Evolutionary conservation across 1,284 basidiomycete species (phyloP).

Genomic region (Ganoderma resinaceum): DNA sequence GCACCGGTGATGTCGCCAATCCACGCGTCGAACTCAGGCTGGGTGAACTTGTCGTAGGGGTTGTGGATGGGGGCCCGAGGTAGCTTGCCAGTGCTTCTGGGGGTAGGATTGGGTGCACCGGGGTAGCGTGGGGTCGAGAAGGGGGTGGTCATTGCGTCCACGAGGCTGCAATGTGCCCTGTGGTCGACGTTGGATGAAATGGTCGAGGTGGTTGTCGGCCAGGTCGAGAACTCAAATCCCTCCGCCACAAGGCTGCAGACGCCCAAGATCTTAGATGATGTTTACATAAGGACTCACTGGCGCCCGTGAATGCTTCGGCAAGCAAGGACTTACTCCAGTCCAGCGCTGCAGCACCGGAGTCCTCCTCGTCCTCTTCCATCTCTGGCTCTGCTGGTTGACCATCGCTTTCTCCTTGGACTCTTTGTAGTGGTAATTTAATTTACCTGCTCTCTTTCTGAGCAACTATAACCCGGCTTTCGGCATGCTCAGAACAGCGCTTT

Average conservation of each 20-base stretch:
- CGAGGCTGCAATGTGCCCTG: background rate
- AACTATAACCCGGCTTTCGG: background rate
- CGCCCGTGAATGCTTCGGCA: background rate
- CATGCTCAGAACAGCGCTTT: constrained; percentile 22
- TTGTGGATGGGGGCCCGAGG: constrained; percentile 62
- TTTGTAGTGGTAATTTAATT: background rate
- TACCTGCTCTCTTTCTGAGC: background rate
- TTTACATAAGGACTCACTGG: background rate
- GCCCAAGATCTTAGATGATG: background rate
- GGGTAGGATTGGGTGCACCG: constrained; percentile 32
- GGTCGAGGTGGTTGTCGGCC: background rate
- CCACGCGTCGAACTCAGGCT: constrained; percentile 71
- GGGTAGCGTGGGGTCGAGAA: constrained; percentile 26
- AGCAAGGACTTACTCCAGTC: background rate
- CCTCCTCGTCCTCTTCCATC: background rate
- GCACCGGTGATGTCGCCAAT: constrained; percentile 66
- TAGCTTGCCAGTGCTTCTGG: constrained; percentile 30
- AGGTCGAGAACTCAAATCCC: background rate
- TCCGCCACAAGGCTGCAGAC: background rate
- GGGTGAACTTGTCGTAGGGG: constrained; percentile 73
- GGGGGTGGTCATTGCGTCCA: constrained; percentile 31
- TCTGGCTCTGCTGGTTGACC: background rate
- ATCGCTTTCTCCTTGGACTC: background rate
- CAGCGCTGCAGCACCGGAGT: background rate
- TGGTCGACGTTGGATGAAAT: background rate